phyloP scores from a whole-genome alignment of 345 rosid species.

The Corymbia maculata region DNA sequence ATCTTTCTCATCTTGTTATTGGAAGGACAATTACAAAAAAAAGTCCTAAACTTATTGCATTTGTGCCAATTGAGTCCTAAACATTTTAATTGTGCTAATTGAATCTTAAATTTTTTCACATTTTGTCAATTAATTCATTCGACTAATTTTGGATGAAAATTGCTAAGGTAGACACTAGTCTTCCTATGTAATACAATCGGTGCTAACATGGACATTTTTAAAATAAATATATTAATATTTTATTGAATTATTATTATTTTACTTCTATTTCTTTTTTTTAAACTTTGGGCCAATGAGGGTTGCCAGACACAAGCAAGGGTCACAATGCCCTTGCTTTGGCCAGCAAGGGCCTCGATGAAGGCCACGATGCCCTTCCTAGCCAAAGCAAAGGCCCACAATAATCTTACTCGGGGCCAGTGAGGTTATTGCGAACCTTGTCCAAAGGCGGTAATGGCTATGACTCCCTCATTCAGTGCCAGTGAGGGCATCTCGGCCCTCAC shows the following conservation, averaged over 20 bases:
- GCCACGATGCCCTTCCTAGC: not conserved
- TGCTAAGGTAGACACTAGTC: not conserved
- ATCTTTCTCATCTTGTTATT: not conserved
- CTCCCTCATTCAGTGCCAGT: not conserved
- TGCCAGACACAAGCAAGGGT: accelerated
- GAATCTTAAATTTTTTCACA: not conserved
- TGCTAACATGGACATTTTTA: not conserved
- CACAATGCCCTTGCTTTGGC: not conserved
- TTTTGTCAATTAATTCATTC: no score
- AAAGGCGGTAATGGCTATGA: not conserved
- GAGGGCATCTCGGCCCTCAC: not conserved
- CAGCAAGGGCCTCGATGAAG: not conserved
- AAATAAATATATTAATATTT: no score
- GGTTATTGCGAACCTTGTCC: not conserved
- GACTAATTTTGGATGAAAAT: not conserved
- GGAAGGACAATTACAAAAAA: not conserved
- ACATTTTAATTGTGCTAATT: not conserved
- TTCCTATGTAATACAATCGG: not conserved
- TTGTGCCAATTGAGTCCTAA: not conserved
- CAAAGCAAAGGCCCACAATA: not conserved
- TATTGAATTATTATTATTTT: no score
- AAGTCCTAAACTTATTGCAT: not conserved
- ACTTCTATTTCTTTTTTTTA: no score
- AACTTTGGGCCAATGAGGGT: not conserved
- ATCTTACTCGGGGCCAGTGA: not conserved